phyloP scores from a whole-genome alignment of 2,329 filamentous ascomycete species.

The Cladosporium austrohemisphaericum region DNA sequence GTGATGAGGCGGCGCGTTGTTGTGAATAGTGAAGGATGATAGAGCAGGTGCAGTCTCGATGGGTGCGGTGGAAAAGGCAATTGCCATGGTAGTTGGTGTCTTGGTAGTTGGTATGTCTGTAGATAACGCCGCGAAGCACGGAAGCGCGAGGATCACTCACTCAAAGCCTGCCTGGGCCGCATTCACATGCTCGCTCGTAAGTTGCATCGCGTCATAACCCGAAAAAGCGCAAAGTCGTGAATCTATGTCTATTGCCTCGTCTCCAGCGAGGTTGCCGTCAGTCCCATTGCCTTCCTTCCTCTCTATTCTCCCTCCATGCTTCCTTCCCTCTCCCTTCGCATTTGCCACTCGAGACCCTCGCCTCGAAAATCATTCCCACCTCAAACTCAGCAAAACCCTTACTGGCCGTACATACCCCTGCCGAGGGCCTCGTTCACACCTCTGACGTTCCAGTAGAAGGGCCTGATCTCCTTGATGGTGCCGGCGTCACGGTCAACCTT shows the following conservation, averaged over 20 bases:
- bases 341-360: background rate
- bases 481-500: conserved; percentile 34
- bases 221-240: conserved; percentile 7
- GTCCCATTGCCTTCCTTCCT: background rate
- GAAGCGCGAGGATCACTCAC: background rate
- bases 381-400: background rate
- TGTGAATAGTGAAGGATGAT: too few relatives aligned
- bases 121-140: background rate
- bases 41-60: too few relatives aligned
- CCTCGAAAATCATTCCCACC: background rate
- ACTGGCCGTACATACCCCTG: conserved; percentile 15
- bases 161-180: conserved; percentile 1
- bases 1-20: too few relatives aligned
- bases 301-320: background rate
- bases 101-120: background rate
- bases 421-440: conserved; percentile 21
- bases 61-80: background rate
- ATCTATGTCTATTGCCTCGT: conserved; percentile 15
- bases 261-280: conserved; percentile 8
- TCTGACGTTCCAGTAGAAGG: conserved; percentile 38
- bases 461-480: conserved; percentile 30
- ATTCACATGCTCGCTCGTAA: conserved; percentile 1
- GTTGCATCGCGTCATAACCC: background rate
- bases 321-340: background rate
- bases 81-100: background rate